Percentiles rank a stretch among this genome's conserved stretches.
These are phyloP conservation scores for Neophaeococcomyces aloes DNA, from an alignment of 2,329 filamentous ascomycete species.

Conservation along the genomic window DNA sequence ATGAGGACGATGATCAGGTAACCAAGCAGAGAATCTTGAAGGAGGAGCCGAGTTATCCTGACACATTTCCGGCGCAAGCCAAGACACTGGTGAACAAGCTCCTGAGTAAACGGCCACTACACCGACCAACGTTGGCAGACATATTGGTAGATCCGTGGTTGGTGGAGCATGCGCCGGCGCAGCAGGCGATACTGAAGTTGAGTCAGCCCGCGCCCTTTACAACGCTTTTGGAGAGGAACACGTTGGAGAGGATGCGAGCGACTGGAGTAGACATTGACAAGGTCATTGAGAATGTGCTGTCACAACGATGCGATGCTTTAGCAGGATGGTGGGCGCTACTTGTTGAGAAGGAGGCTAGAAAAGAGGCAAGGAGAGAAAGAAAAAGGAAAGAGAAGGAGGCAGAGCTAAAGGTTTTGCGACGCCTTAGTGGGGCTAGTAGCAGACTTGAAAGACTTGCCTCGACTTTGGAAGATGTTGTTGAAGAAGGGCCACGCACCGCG, in stretches of 20 bases:
- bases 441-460: conserved; percentile 72
- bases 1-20: conserved; percentile 77
- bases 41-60: conserved; percentile 76
- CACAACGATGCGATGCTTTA: conserved; percentile 78
- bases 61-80: conserved; percentile 66
- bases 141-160: conserved; percentile 84
- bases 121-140: conserved; percentile 71
- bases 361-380: conserved; percentile 65
- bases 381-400: conserved; percentile 77
- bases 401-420: conserved; percentile 66
- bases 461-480: conserved; percentile 65
- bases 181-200: conserved; percentile 78
- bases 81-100: conserved; percentile 64
- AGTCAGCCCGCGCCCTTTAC: conserved; percentile 73
- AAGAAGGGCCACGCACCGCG: conserved; percentile 51
- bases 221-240: conserved; percentile 79
- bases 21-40: conserved; percentile 78
- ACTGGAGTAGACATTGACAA: conserved; percentile 89
- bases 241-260: conserved; percentile 80
- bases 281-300: conserved; percentile 85
- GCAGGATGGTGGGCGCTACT: conserved; percentile 94
- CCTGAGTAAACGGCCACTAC: conserved; percentile 80
- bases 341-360: conserved; percentile 87
- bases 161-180: conserved; percentile 71
- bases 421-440: conserved; percentile 81